phyloP scores from a whole-genome alignment of 2,329 filamentous ascomycete species.

The Daldinia sp. region DNA sequence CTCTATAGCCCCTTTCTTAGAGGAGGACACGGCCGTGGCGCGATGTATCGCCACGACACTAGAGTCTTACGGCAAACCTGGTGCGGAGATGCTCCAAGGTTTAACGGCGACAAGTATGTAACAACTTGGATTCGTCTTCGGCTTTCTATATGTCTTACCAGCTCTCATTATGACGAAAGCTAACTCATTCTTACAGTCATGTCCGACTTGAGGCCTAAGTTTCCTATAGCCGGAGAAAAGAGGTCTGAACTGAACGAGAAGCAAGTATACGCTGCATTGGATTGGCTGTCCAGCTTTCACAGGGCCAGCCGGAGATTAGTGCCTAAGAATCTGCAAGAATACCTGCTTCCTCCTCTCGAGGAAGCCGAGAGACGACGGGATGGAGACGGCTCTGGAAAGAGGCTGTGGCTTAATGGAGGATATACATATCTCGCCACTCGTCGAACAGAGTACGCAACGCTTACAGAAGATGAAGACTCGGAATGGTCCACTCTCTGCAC shows the following conservation, averaged over 20 bases:
- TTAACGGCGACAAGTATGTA: slow-evolving; percentile 57
- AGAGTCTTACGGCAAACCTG: slow-evolving; percentile 30
- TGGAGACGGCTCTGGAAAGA: slow-evolving; percentile 37
- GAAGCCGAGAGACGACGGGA: slow-evolving; percentile 50
- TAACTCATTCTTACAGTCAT: not conserved
- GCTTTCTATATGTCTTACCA: not conserved
- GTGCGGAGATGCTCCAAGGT: slow-evolving; percentile 44
- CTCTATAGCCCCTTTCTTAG: slow-evolving; percentile 60
- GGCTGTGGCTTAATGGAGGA: slow-evolving; percentile 70
- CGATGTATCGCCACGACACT: slow-evolving; percentile 37
- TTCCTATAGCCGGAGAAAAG: slow-evolving; percentile 65
- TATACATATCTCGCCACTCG: slow-evolving; percentile 75
- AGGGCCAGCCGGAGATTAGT: slow-evolving; percentile 57
- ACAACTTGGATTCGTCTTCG: not conserved
- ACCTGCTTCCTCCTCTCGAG: slow-evolving; percentile 64
- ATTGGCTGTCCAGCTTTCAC: slow-evolving; percentile 72
- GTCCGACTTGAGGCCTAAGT: slow-evolving; percentile 53
- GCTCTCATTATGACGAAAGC: not conserved
- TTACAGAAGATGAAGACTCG: slow-evolving; percentile 56
- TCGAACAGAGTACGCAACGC: slow-evolving; percentile 60
- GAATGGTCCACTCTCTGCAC: slow-evolving; percentile 66
- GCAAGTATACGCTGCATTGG: slow-evolving; percentile 63
- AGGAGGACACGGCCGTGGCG: slow-evolving; percentile 40
- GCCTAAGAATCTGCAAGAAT: slow-evolving; percentile 43
- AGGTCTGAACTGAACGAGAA: slow-evolving; percentile 54